Percentiles rank a stretch among this genome's conserved stretches.
These are phyloP conservation scores for Cryptosporidium xiaoi DNA, from an alignment of 169 alveolate genomes.

Conservation along the genomic window DNA sequence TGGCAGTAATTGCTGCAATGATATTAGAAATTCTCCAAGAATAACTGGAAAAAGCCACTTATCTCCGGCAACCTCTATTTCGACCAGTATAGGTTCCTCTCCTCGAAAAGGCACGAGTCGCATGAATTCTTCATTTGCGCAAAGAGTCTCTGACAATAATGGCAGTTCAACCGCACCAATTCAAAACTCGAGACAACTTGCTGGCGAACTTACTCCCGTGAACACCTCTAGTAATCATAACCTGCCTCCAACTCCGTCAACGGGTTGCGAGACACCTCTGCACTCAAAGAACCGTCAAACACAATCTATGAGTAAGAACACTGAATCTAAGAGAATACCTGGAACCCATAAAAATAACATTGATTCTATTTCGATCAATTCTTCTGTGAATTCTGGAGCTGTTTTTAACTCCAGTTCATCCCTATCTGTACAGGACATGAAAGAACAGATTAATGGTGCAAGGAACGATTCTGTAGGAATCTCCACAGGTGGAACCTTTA, in stretches of 20 bases:
- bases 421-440: conserved; percentile 1
- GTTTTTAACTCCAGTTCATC: no score
- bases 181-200: neutral
- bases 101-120: neutral
- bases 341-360: neutral
- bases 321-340: conserved; percentile 21
- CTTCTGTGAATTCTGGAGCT: no score
- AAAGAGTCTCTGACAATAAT: neutral
- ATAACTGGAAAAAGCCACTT: neutral
- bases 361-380: no score
- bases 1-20: neutral
- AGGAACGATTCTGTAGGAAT: no score
- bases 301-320: neutral
- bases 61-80: neutral
- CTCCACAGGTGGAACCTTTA: no score
- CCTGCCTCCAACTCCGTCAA: conserved; percentile 54
- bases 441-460: neutral
- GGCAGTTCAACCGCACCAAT: neutral
- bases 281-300: neutral
- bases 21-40: neutral
- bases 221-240: conserved; percentile 10
- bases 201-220: conserved; percentile 52
- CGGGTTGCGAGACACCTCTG: conserved; percentile 70
- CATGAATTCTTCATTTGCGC: neutral
- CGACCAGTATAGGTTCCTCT: neutral